phyloP scores from a whole-genome alignment of 2,329 filamentous ascomycete species.

The Fusarium veterinarium region DNA sequence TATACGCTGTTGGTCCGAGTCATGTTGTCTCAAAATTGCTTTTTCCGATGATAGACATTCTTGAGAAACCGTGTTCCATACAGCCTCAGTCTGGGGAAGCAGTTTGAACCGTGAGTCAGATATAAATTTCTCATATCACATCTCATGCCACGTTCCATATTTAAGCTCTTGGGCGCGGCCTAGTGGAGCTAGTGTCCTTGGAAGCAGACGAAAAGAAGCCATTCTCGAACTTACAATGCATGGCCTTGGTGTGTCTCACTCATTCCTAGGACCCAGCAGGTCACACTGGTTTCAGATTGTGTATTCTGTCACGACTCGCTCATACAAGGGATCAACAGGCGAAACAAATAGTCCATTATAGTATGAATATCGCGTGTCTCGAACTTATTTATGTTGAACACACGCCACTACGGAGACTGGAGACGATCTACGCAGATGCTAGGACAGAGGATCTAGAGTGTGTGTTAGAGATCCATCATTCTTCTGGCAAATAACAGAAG shows the following conservation, averaged over 20 bases:
- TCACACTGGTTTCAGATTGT: slow-evolving; percentile 5
- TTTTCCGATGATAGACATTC: slow-evolving; percentile 33
- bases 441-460: slow-evolving; percentile 33
- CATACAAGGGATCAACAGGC: slow-evolving; percentile 6
- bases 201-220: slow-evolving; percentile 10
- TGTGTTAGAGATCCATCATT: slow-evolving; percentile 36
- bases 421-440: slow-evolving; percentile 35
- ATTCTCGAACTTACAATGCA: slow-evolving; percentile 6
- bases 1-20: slow-evolving; percentile 27
- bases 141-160: slow-evolving; percentile 29
- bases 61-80: slow-evolving; percentile 27
- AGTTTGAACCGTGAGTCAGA: slow-evolving; percentile 20
- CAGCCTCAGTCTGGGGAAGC: slow-evolving; percentile 39
- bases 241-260: slow-evolving; percentile 4
- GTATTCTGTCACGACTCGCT: slow-evolving; percentile 11
- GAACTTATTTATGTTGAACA: slow-evolving; percentile 28
- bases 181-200: slow-evolving; percentile 20
- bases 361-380: slow-evolving; percentile 26
- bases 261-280: neutral
- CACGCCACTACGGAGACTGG: slow-evolving; percentile 28
- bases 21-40: slow-evolving; percentile 29
- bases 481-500: slow-evolving; percentile 32
- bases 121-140: slow-evolving; percentile 28
- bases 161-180: slow-evolving; percentile 12
- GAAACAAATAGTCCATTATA: slow-evolving; percentile 21